phyloP scores from a whole-genome alignment of 2,329 filamentous ascomycete species.

The Arachnomyces sp. region DNA sequence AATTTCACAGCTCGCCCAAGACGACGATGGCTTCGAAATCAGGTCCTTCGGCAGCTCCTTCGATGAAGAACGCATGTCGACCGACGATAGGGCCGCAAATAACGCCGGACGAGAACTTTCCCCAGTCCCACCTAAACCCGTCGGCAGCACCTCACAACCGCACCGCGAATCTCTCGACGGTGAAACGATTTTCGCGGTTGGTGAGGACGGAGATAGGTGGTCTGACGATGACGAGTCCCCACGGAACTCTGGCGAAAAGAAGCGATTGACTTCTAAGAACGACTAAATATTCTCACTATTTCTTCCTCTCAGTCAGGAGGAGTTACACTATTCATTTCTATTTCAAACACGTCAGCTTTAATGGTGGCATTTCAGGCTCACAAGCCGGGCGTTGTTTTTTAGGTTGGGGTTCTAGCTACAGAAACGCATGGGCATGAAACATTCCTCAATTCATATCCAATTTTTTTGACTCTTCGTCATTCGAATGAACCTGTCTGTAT shows the following conservation, averaged over 20 bases:
- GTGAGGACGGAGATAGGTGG: constrained; percentile 77
- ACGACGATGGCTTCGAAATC: constrained; percentile 97
- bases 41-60: constrained; percentile 75
- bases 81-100: constrained; percentile 16
- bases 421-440: too few relatives aligned
- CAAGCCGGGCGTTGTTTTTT: too few relatives aligned
- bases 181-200: constrained; percentile 93
- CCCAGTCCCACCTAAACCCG: constrained; percentile 43
- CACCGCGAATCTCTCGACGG: constrained; percentile 64
- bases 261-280: constrained; percentile 44
- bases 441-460: too few relatives aligned
- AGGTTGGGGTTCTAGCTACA: too few relatives aligned
- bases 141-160: constrained; percentile 41
- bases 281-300: constrained; percentile 8
- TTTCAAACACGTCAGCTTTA: too few relatives aligned
- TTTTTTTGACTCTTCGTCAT: too few relatives aligned
- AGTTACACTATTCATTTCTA: background rate
- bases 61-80: constrained; percentile 48
- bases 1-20: constrained; percentile 67
- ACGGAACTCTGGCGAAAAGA: constrained; percentile 43
- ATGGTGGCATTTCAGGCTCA: too few relatives aligned
- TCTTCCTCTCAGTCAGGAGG: too few relatives aligned
- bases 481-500: too few relatives aligned
- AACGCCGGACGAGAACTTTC: constrained; percentile 27
- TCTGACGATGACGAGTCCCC: constrained; percentile 58